phyloP scores from a whole-genome alignment of 2,329 filamentous ascomycete species.

The Curvularia hawaiiensis region DNA sequence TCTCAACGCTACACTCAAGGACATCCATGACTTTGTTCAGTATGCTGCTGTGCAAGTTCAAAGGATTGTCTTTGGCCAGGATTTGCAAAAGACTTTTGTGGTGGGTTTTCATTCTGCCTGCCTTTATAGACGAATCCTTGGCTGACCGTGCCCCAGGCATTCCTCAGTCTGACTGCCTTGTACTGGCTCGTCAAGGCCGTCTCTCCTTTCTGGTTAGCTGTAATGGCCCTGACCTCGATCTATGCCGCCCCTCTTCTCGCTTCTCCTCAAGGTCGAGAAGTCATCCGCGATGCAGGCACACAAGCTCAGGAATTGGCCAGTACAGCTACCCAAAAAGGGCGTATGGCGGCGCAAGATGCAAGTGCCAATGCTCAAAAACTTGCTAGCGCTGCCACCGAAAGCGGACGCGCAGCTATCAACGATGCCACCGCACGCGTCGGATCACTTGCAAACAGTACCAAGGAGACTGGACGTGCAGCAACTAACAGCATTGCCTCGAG shows the following conservation, averaged over 20 bases:
- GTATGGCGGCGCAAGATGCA: not conserved
- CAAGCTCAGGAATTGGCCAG: not conserved
- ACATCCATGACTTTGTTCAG: conserved; percentile 2
- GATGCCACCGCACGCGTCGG: not conserved
- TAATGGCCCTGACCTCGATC: not conserved
- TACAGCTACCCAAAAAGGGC: not conserved
- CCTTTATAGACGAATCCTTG: not conserved
- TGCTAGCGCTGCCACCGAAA: not conserved
- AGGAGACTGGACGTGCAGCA: not conserved
- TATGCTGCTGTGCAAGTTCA: not conserved
- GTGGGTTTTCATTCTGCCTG: not conserved
- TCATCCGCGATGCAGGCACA: not conserved
- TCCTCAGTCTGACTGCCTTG: not conserved
- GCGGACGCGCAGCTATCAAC: not conserved
- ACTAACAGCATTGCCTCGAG: not conserved
- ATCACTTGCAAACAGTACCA: not conserved
- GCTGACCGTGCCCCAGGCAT: not conserved
- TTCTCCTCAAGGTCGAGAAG: not conserved
- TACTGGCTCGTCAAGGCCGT: not conserved
- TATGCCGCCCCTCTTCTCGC: not conserved
- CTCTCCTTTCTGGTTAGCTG: not conserved
- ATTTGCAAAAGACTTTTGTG: not conserved
- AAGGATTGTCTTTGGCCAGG: not conserved
- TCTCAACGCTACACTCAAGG: conserved; percentile 3
- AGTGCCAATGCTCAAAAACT: not conserved